Conservation (phyloP, 768 basidiomycete genomes). For the Russula griseocarnosa region DNA sequence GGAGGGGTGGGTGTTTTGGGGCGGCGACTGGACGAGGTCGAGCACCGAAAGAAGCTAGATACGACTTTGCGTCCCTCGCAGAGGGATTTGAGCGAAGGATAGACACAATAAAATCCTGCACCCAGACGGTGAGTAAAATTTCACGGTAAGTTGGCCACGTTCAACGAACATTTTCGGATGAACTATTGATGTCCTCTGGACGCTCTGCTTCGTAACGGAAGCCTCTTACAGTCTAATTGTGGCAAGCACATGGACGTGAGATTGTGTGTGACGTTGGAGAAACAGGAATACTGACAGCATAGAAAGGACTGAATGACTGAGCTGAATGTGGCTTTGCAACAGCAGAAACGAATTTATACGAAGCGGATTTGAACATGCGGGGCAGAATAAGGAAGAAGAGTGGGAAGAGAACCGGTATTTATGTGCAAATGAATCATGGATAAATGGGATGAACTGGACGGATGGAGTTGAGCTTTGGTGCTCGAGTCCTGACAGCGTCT, state of each 20-base stretch:
- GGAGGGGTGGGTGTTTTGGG: slow-evolving; percentile 32
- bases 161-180: slow-evolving; percentile 12
- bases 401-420: neutral
- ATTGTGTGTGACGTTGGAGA: neutral
- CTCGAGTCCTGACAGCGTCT: no score
- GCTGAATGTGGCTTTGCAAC: slow-evolving; percentile 27
- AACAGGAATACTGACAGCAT: slow-evolving; percentile 46
- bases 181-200: slow-evolving; percentile 17
- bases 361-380: slow-evolving; percentile 33
- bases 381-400: neutral
- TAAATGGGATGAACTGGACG: neutral
- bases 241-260: neutral
- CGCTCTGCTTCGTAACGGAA: slow-evolving; percentile 19
- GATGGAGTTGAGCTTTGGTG: neutral
- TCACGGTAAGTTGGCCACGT: slow-evolving; percentile 6
- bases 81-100: slow-evolving; percentile 93
- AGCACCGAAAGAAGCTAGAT: slow-evolving; percentile 86
- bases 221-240: slow-evolving; percentile 23
- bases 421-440: slow-evolving; percentile 17
- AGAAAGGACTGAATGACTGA: slow-evolving; percentile 48
- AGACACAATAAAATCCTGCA: slow-evolving; percentile 92
- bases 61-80: slow-evolving; percentile 81
- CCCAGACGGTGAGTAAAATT: slow-evolving; percentile 16
- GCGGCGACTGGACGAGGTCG: slow-evolving; percentile 38
- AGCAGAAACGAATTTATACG: slow-evolving; percentile 34